Base-by-base conservation (phyloP, 306 rosid genomes). In the Corylus heterophylla region DNA sequence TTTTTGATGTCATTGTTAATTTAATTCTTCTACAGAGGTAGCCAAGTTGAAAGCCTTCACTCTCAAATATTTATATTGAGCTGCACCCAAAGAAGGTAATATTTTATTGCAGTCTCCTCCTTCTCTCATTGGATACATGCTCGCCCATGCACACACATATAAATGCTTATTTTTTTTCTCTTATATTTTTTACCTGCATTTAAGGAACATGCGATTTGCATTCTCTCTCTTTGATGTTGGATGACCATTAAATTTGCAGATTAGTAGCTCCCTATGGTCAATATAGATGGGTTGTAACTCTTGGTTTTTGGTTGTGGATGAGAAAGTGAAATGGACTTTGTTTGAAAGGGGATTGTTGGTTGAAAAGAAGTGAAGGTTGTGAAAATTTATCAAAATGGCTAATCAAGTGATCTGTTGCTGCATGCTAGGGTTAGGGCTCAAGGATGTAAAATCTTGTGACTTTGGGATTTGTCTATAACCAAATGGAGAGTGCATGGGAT, bases 31-130 rank as follows among this genome's bases (percentile, higher is more conserved):
- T 74, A 67, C 90, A 94, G 98, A 83, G 97, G 81, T 10, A 84
- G 92, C 82, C 88, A 79, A 81, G 91, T 90, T 72, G 96, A 92
- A 77, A 84, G 73, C 55, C 45, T 83, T 8, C 85, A 87, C 74
- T 85, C 96, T 69, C 92, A 89, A 84, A 92, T 94, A 80, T 94
- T 88, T 54, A 91, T 92, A 71, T 81, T 94, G 84, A 84, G 98
- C 67, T 94, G 98, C 84, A 92, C 96, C 22, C 98, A 94, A 81
- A 88, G 98, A 86, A 90, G 96, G 98, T 93, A 79, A 18, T 7
- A 20, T 42, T 35, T 4, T 51, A 51, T 69, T 84, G 5, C 74
- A 4, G 44, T 66, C 29, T 27, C 69, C 37, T 52, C 8, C n/a
- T 51, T 0, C 4, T 58, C 12, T 45, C 27, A 7, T 55, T 68